These are phyloP conservation scores for Globisporangium solare DNA, from an alignment of 352 stramenopile genomes.

Conservation along the genomic window DNA sequence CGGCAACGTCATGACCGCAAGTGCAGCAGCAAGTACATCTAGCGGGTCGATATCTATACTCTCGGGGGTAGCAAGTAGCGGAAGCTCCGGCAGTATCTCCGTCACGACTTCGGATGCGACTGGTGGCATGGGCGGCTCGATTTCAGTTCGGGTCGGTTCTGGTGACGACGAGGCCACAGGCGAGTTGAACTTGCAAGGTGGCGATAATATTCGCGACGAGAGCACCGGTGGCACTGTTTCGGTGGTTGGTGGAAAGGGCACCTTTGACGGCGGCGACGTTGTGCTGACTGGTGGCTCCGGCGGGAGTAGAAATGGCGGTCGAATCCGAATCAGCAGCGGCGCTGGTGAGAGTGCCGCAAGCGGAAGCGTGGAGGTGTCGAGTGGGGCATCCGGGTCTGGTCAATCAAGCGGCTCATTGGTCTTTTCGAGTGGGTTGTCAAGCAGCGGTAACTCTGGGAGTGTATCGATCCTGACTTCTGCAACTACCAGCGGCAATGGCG, in stretches of 20 bases:
- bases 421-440: slow-evolving; percentile 12
- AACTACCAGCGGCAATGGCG: slow-evolving; percentile 9
- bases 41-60: slow-evolving; percentile 20
- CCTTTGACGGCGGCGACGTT: slow-evolving; percentile 16
- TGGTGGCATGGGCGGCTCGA: slow-evolving; percentile 17
- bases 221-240: slow-evolving; percentile 18
- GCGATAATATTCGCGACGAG: slow-evolving; percentile 9
- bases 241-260: slow-evolving; percentile 14
- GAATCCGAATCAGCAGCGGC: slow-evolving; percentile 23
- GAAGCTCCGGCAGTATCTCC: slow-evolving; percentile 14
- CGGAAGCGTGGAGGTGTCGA: slow-evolving; percentile 24
- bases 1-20: slow-evolving; percentile 11
- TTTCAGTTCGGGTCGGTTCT: slow-evolving; percentile 16
- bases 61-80: slow-evolving; percentile 12
- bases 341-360: slow-evolving; percentile 18
- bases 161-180: slow-evolving; percentile 8
- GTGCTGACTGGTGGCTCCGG: slow-evolving; percentile 16
- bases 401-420: slow-evolving; percentile 18
- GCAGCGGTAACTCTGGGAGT: slow-evolving; percentile 3
- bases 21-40: slow-evolving; percentile 3
- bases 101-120: slow-evolving; percentile 12
- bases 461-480: slow-evolving; percentile 9
- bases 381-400: slow-evolving; percentile 9
- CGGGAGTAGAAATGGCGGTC: slow-evolving; percentile 19
- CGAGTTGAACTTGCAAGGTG: slow-evolving; percentile 16